phyloP scores from a whole-genome alignment of 768 basidiomycete genomes.

The Boletellus sp. region DNA sequence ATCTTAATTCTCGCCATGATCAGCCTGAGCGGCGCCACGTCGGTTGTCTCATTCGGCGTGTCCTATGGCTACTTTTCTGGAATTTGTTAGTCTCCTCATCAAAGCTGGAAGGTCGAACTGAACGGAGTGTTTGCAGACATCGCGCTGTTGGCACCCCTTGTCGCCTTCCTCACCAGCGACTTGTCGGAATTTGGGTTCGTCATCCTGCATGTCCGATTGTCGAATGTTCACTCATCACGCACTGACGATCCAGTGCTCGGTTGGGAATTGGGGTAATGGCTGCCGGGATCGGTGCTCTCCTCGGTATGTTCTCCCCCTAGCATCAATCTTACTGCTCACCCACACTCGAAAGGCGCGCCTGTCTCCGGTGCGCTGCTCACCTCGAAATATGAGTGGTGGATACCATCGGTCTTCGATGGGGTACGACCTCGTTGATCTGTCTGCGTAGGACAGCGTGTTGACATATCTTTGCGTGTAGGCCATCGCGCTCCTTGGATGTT shows the following conservation, averaged over 20 bases:
- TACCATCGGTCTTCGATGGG: constrained; percentile 47
- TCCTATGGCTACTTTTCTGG: constrained; percentile 47
- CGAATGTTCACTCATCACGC: too few relatives aligned
- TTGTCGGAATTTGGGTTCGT: constrained; percentile 46
- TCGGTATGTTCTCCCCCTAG: too few relatives aligned
- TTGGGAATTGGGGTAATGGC: too few relatives aligned
- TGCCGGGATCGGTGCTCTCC: too few relatives aligned
- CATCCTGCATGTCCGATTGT: background rate
- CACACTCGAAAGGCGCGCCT: constrained; percentile 38
- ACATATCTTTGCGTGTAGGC: too few relatives aligned
- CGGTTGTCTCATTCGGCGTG: constrained; percentile 37
- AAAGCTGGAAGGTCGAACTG: background rate
- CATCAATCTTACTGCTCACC: too few relatives aligned
- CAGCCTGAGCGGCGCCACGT: constrained; percentile 32
- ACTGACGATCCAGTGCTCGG: background rate
- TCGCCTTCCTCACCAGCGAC: constrained; percentile 33
- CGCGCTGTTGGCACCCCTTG: constrained; percentile 36
- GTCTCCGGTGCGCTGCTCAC: constrained; percentile 53
- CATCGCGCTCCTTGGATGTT: too few relatives aligned
- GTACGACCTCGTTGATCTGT: constrained; percentile 5
- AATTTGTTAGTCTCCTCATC: constrained; percentile 23
- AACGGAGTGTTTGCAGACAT: constrained; percentile 26
- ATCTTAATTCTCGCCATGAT: constrained; percentile 43
- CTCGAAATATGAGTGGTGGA: constrained; percentile 47
- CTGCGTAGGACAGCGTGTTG: too few relatives aligned